These are phyloP conservation scores for Anthracocystis walkeri DNA, from an alignment of 1,284 basidiomycete genomes.

Conservation along the genomic window DNA sequence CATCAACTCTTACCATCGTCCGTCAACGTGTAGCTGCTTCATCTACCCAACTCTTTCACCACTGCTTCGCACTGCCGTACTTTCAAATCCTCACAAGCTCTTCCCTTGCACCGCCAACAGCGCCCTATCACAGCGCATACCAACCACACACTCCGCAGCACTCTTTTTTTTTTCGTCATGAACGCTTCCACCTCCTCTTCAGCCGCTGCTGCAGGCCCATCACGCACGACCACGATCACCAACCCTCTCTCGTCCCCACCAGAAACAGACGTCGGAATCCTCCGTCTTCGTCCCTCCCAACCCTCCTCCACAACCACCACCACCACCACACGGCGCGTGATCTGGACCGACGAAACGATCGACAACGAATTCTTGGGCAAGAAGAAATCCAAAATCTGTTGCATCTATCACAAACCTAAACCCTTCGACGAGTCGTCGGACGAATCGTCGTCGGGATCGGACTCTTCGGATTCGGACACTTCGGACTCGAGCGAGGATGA, in stretches of 20 bases:
- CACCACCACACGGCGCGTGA: conserved; percentile 37
- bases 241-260: background rate
- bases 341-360: conserved; percentile 63
- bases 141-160: background rate
- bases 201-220: conserved; percentile 12
- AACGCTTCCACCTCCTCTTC: conserved; percentile 1
- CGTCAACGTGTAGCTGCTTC: background rate
- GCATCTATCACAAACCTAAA: conserved; percentile 67
- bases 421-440: conserved; percentile 63
- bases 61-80: background rate
- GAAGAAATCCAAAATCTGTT: conserved; percentile 68
- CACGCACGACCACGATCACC: conserved; percentile 23
- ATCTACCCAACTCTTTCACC: background rate
- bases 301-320: background rate
- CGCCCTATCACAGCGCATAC: background rate
- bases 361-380: conserved; percentile 64
- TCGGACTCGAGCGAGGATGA: conserved; percentile 10
- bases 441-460: conserved; percentile 25
- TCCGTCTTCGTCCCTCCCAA: conserved; percentile 24
- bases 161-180: no score
- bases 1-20: no score
- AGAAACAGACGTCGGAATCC: conserved; percentile 11
- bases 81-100: background rate
- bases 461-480: background rate
- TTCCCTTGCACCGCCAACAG: background rate